These are phyloP conservation scores for Rutstroemia sp. DNA, from an alignment of 2,329 filamentous ascomycete genomes.

Conservation along the genomic window DNA sequence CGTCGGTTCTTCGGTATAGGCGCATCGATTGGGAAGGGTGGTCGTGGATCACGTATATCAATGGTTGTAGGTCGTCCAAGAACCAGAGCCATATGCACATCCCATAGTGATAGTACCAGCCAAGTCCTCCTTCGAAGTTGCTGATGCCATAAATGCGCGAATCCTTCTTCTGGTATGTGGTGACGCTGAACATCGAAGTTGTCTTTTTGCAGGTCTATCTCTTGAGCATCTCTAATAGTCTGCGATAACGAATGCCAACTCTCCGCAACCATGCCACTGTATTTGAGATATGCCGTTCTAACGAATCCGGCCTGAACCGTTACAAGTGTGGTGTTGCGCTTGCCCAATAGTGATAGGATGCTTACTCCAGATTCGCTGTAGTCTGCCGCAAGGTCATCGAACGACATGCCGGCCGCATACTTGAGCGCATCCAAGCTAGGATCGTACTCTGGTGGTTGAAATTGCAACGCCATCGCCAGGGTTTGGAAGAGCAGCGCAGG, in stretches of 20 bases:
- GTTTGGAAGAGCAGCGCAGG: slow-evolving; percentile 55
- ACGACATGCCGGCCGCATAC: slow-evolving; percentile 51
- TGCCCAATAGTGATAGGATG: slow-evolving; percentile 48
- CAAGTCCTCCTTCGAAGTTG: slow-evolving; percentile 49
- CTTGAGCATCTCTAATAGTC: slow-evolving; percentile 54
- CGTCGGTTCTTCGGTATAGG: slow-evolving; percentile 40
- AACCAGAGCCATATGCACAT: slow-evolving; percentile 30
- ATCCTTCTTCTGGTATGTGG: slow-evolving; percentile 39
- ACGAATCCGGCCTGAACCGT: slow-evolving; percentile 52
- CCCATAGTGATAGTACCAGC: slow-evolving; percentile 44
- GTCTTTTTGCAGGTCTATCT: slow-evolving; percentile 51
- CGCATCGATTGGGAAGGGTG: slow-evolving; percentile 47
- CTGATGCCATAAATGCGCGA: slow-evolving; percentile 52
- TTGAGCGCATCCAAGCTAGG: slow-evolving; percentile 48
- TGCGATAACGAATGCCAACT: slow-evolving; percentile 39
- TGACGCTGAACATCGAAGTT: slow-evolving; percentile 35
- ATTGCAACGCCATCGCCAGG: slow-evolving; percentile 46
- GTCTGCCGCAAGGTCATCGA: slow-evolving; percentile 52
- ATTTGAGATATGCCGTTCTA: slow-evolving; percentile 50
- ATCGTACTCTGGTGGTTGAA: slow-evolving; percentile 41
- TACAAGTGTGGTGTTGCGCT: slow-evolving; percentile 47
- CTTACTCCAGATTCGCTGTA: slow-evolving; percentile 52
- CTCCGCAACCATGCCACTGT: slow-evolving; percentile 50
- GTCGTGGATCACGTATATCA: slow-evolving; percentile 40
- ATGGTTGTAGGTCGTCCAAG: slow-evolving; percentile 38